Conservation (phyloP, 768 basidiomycete species). For the Trametopsis cervina region DNA sequence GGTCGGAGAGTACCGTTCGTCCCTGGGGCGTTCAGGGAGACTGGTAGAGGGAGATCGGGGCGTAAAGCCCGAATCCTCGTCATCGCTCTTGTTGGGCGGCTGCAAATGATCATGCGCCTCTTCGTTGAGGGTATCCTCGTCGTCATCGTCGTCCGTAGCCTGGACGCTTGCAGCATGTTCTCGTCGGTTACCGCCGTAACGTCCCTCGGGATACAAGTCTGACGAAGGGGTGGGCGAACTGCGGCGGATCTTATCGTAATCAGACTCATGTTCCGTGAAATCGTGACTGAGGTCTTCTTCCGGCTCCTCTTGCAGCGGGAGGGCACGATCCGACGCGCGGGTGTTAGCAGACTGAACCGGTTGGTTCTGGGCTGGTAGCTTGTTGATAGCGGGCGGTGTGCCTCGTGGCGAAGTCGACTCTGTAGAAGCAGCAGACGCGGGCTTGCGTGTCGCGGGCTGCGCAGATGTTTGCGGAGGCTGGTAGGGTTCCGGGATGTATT, state of each 20-base stretch:
- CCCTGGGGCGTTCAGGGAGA: conserved; percentile 42
- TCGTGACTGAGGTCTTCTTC: conserved; percentile 50
- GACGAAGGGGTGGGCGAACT: conserved; percentile 48
- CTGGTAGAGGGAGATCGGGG: conserved; percentile 60
- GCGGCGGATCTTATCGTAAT: conserved; percentile 27
- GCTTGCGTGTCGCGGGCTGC: conserved; percentile 16
- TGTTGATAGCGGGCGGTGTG: conserved; percentile 30
- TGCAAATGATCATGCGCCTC: conserved; percentile 37
- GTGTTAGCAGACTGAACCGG: conserved; percentile 44
- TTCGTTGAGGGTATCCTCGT: conserved; percentile 40
- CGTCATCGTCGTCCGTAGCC: conserved; percentile 33
- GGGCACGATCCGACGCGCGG: conserved; percentile 63
- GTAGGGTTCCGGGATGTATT: conserved; percentile 30
- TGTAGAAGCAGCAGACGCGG: conserved; percentile 11
- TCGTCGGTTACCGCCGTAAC: conserved; percentile 31
- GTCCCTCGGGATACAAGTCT: conserved; percentile 44
- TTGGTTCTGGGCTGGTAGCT: conserved; percentile 45
- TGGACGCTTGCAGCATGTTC: conserved; percentile 23
- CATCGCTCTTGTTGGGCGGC: conserved; percentile 18
- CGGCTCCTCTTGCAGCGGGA: conserved; percentile 72
- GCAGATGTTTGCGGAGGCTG: conserved; percentile 8
- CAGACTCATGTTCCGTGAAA: conserved; percentile 18
- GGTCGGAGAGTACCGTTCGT: conserved; percentile 21
- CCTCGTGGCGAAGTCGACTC: conserved; percentile 15
- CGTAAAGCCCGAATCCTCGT: conserved; percentile 37